Evolutionary conservation across 164 flowering plant species (phyloP), one percentile per base, ranked within the genome.

Genomic region (Vitis amurensis): DNA sequence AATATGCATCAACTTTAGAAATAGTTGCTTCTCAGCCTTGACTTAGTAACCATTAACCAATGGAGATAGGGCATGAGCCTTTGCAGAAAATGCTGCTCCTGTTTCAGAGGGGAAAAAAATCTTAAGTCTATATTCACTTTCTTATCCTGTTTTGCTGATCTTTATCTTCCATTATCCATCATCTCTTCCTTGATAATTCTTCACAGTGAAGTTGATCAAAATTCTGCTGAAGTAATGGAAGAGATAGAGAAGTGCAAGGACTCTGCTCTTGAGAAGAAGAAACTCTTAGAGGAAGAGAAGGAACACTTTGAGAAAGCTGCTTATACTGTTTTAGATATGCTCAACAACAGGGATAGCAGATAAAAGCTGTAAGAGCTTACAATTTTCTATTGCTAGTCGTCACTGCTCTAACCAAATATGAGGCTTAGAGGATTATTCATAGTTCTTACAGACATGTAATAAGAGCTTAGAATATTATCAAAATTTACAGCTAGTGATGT

Each of bases 251-350:
- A 85, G 73, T 84, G 86, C 85, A 92, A 87, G 66, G 82, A 86
- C 44, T 71, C 82, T 70, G 88, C 84, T 23, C 69, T 79, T 69
- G 90, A 85, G 79, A 82, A 83, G 81, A 94, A 82, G 78, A 84
- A 75, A 71, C 61, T 55, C n/a, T 76, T 94, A 62, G 97, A 85
- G 66, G 90, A 90, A 60, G 92, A 92, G 81, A 94, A 80, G 76
- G 90, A 87, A 51, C 69, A 75, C 57, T 83, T 88, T 57, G 94
- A 90, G 82, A 87, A 85, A 80, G 92, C 94, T 81, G 93, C 94
- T 73, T 88, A 77, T 72, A 68, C 87, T 66, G 88, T 84, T 68
- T 59, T 94, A 17, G 90, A 89, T 72, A 78, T 94, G 88, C 90
- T 94, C 62, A 86, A 80, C 70, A 60, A 76, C 72, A 30, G 73